Conservation (phyloP, 164 flowering plant genomes). For the Liquidambar formosana region DNA sequence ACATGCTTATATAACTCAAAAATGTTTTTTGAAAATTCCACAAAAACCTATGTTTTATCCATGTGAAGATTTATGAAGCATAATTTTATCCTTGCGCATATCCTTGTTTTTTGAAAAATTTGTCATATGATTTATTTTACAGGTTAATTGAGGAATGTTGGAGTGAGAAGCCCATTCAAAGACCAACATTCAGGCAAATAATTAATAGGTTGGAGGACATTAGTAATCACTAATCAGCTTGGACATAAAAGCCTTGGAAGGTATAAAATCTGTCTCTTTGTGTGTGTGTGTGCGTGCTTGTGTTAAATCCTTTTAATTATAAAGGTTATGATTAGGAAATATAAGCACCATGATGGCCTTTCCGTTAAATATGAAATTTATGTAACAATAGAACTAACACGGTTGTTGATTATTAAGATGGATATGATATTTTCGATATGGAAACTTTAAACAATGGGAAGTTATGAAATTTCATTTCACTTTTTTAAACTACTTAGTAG, state of each 20-base stretch:
- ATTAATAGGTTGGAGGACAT: constrained; percentile 63
- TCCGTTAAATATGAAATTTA: not conserved
- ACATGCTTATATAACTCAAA: too few species aligned
- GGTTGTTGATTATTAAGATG: too few species aligned
- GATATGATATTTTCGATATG: too few species aligned
- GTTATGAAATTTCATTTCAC: too few species aligned
- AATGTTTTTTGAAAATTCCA: too few species aligned
- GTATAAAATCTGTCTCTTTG: constrained; percentile 22
- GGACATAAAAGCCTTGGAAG: constrained; percentile 79
- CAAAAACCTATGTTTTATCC: too few species aligned
- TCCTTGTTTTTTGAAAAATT: not conserved
- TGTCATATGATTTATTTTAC: constrained; percentile 17
- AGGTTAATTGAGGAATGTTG: constrained; percentile 95
- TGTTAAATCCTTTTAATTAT: too few species aligned
- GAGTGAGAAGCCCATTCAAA: constrained; percentile 63
- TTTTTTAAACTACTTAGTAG: too few species aligned
- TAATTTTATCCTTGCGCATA: too few species aligned
- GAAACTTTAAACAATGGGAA: too few species aligned
- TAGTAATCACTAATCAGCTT: constrained; percentile 28
- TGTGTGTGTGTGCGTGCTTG: not conserved
- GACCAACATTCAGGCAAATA: constrained; percentile 85
- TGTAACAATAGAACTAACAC: too few species aligned
- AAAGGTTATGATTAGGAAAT: not conserved
- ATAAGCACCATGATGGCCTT: not conserved
- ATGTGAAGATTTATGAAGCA: not conserved